Conservation (phyloP, 1,139 yeast genomes). For the Geotrichum citri-aurantii region DNA sequence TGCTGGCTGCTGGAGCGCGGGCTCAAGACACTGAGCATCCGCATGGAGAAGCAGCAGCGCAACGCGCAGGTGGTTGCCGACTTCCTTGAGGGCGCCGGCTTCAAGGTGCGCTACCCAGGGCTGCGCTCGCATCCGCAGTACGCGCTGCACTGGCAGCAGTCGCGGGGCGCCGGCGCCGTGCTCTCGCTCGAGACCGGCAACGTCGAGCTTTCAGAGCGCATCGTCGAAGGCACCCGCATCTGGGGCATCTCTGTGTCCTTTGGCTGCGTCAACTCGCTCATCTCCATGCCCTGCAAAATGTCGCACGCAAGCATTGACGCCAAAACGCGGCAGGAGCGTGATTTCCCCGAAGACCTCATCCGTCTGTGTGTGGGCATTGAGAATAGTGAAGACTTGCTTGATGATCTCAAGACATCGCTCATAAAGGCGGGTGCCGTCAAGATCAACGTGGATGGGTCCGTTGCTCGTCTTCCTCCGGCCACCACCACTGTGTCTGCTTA, state of each 20-base stretch:
- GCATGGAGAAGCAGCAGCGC: slow-evolving; percentile 81
- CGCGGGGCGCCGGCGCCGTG: slow-evolving; percentile 86
- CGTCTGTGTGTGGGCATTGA: slow-evolving; percentile 87
- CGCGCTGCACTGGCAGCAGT: slow-evolving; percentile 68
- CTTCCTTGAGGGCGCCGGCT: slow-evolving; percentile 54
- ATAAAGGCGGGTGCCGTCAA: slow-evolving; percentile 28
- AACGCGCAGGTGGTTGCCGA: slow-evolving; percentile 72
- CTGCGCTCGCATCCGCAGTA: slow-evolving; percentile 74
- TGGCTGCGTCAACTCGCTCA: slow-evolving; percentile 88
- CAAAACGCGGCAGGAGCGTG: slow-evolving; percentile 77
- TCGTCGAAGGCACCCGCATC: slow-evolving; percentile 68
- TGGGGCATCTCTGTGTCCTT: slow-evolving; percentile 91
- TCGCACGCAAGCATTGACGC: slow-evolving; percentile 95
- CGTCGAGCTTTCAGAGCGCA: slow-evolving; percentile 57
- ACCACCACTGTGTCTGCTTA: not conserved
- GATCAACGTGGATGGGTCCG: slow-evolving; percentile 16
- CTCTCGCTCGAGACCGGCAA: slow-evolving; percentile 82
- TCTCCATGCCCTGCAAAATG: slow-evolving; percentile 91
- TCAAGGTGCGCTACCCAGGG: slow-evolving; percentile 80
- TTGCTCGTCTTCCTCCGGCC: slow-evolving; percentile 1
- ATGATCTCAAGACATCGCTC: slow-evolving; percentile 62
- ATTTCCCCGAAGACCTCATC: slow-evolving; percentile 85
- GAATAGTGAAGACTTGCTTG: slow-evolving; percentile 54
- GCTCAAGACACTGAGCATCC: slow-evolving; percentile 73
- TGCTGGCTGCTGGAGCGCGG: slow-evolving; percentile 86